Conservation (phyloP, 1,284 basidiomycete species). For the Ceratobasidium sp. region DNA sequence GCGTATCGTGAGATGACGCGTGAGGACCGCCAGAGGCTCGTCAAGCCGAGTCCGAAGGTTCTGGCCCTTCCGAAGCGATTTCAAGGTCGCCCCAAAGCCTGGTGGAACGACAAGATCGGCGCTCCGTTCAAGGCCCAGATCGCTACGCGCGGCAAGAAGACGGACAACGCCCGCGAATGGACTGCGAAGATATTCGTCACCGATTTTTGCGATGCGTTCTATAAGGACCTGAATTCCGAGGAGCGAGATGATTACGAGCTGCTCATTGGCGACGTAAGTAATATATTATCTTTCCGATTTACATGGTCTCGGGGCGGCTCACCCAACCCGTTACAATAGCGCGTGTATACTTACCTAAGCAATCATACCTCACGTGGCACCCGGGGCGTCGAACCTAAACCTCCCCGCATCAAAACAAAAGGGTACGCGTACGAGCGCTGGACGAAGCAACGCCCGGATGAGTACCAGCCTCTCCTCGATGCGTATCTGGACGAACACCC, state of each 20-base stretch:
- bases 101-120: not conserved
- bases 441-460: not conserved
- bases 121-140: not conserved
- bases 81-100: not conserved
- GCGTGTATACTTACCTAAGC: not conserved
- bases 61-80: not conserved
- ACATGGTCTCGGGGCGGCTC: not conserved
- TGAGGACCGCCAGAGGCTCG: not conserved
- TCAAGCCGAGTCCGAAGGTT: not conserved
- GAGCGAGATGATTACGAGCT: not conserved
- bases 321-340: not conserved
- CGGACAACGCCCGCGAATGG: not conserved
- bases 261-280: not conserved
- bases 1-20: not conserved
- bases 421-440: not conserved
- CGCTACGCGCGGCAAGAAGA: not conserved
- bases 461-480: not conserved
- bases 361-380: not conserved
- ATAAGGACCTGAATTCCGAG: not conserved
- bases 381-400: not conserved
- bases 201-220: not conserved
- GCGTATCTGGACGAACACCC: not conserved
- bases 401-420: not conserved
- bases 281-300: not conserved
- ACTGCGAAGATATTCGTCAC: not conserved